A percentile compares a stretch with the other conserved stretches of the same genome.
These are phyloP conservation scores for Diaporthe sp. DNA, from an alignment of 2,329 filamentous ascomycete genomes.

Conservation along the genomic window DNA sequence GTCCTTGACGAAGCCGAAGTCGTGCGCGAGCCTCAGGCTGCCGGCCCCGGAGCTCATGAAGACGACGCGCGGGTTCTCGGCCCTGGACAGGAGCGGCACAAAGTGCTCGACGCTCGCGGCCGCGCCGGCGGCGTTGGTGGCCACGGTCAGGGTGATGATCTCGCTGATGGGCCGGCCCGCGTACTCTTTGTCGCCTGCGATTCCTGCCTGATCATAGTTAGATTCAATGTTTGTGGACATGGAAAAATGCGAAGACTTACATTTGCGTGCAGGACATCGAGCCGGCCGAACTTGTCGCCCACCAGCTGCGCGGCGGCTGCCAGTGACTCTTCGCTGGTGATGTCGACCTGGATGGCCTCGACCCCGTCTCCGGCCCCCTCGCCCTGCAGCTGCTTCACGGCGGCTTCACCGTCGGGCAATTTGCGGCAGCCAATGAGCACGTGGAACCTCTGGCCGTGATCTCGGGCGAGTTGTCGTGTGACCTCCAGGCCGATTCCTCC, in stretches of 20 bases:
- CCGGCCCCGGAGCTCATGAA: slow-evolving; percentile 17
- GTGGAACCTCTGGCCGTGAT: slow-evolving; percentile 14
- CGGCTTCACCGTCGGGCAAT: not conserved
- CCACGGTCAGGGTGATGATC: slow-evolving; percentile 14
- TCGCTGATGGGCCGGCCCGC: slow-evolving; percentile 5
- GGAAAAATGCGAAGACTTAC: not conserved
- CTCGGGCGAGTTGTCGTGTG: not conserved
- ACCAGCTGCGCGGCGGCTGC: slow-evolving; percentile 3
- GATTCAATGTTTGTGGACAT: rapidly evolving
- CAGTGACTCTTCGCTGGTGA: slow-evolving; percentile 23
- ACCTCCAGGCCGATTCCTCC: slow-evolving; percentile 23
- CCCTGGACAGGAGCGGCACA: slow-evolving; percentile 6
- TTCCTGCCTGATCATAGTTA: not conserved
- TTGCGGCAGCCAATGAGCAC: slow-evolving; percentile 24
- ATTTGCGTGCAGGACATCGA: slow-evolving; percentile 25
- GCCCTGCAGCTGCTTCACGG: not conserved
- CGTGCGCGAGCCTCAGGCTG: slow-evolving; percentile 22
- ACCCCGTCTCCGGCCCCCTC: not conserved
- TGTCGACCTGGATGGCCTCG: slow-evolving; percentile 18
- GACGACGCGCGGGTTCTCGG: slow-evolving; percentile 11
- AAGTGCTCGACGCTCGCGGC: slow-evolving; percentile 27
- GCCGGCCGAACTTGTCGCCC: slow-evolving; percentile 6
- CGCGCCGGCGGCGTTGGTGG: slow-evolving; percentile 15
- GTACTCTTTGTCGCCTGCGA: slow-evolving; percentile 1
- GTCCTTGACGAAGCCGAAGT: slow-evolving; percentile 3